A percentile compares a stretch with the other conserved stretches of the same genome.
Evolutionary conservation across 164 flowering plant species (phyloP).

Genomic region (Platanus orientalis): DNA sequence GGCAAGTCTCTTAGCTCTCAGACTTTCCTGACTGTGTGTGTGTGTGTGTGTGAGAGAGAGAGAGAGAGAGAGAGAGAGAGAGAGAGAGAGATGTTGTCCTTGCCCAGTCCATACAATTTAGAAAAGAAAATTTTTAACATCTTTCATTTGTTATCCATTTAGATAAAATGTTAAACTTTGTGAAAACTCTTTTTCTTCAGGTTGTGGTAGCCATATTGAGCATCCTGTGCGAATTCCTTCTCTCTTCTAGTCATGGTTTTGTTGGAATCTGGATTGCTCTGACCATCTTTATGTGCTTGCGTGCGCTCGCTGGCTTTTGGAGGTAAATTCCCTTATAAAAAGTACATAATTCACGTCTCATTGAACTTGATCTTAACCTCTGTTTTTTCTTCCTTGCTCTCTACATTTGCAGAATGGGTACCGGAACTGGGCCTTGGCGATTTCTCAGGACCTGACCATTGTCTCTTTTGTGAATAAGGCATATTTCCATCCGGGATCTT

Average conservation of each 20-base stretch:
- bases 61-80: no score
- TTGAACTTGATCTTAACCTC: no score
- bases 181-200: slow-evolving; percentile 49
- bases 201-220: slow-evolving; percentile 65
- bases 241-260: slow-evolving; percentile 60
- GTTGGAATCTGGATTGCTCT: slow-evolving; percentile 86
- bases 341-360: no score
- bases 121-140: no score
- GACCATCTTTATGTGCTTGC: slow-evolving; percentile 68
- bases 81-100: no score
- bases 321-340: slow-evolving; percentile 39
- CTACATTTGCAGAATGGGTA: slow-evolving; percentile 48
- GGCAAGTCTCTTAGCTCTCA: no score
- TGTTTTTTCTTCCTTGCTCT: no score
- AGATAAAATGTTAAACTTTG: background rate
- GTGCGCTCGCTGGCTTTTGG: slow-evolving; percentile 68
- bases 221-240: slow-evolving; percentile 48
- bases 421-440: slow-evolving; percentile 62
- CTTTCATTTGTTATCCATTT: no score
- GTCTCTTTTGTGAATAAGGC: background rate
- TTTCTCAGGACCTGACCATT: slow-evolving; percentile 28
- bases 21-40: no score
- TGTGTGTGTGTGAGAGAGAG: no score
- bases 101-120: no score
- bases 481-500: background rate